phyloP scores from a whole-genome alignment of 2,329 filamentous ascomycete species.

The Cadophora malorum region DNA sequence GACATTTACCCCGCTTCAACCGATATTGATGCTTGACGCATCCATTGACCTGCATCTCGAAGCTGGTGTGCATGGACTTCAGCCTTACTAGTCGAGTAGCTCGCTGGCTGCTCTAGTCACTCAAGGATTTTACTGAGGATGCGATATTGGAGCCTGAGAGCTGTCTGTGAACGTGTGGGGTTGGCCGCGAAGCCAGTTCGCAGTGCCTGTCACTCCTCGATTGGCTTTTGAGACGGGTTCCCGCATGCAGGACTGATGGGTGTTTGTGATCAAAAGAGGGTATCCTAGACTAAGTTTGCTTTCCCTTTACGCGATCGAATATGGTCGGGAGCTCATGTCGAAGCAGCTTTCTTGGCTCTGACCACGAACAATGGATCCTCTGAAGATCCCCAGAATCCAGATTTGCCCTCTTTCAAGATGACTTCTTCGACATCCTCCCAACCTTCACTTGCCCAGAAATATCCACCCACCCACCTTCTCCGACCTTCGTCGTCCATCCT shows the following conservation, averaged over 20 bases:
- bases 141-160: background rate
- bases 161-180: background rate
- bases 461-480: conserved; percentile 58
- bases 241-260: background rate
- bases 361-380: conserved; percentile 54
- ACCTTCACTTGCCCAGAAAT: conserved; percentile 52
- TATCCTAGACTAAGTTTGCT: background rate
- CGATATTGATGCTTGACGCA: conserved; percentile 16
- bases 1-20: conserved; percentile 18
- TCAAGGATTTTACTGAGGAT: background rate
- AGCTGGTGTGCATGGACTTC: background rate
- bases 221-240: too few species aligned
- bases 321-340: background rate
- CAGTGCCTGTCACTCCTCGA: background rate
- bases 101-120: background rate
- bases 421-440: conserved; percentile 60
- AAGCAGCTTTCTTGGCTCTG: conserved; percentile 40
- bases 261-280: background rate
- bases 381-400: conserved; percentile 26
- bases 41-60: background rate
- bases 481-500: conserved; percentile 52
- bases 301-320: background rate
- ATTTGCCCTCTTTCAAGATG: conserved; percentile 52
- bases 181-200: background rate
- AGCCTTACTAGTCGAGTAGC: background rate